A percentile compares a stretch with the other conserved stretches of the same genome.
phyloP scores from a whole-genome alignment of 2,329 filamentous ascomycete species.

The Xylaria arbuscula region DNA sequence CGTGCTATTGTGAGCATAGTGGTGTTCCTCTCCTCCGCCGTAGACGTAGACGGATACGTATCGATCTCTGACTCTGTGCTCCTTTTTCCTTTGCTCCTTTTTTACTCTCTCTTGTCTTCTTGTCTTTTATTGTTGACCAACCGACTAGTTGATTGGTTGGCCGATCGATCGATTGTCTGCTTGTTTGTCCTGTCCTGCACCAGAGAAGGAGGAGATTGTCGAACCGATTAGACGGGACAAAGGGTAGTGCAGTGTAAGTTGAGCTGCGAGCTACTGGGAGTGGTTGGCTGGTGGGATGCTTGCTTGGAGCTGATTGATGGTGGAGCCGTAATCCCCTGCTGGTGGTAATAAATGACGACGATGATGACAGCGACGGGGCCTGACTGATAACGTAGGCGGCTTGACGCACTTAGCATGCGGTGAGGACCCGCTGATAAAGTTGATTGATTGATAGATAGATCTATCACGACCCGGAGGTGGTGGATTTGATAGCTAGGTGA shows the following conservation, averaged over 20 bases:
- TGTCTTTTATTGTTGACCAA: no score
- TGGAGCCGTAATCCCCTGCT: slow-evolving; percentile 2
- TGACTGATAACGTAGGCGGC: not conserved
- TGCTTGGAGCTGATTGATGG: not conserved
- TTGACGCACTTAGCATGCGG: not conserved
- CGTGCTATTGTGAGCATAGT: slow-evolving; percentile 28
- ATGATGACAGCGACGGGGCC: slow-evolving; percentile 14
- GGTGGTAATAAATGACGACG: slow-evolving; percentile 1
- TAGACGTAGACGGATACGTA: no score
- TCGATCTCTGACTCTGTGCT: no score
- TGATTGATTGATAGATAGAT: not conserved
- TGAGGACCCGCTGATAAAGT: no score
- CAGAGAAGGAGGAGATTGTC: slow-evolving; percentile 10
- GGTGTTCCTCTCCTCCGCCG: not conserved
- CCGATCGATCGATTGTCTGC: not conserved
- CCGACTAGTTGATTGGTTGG: no score
- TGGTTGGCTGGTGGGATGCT: not conserved
- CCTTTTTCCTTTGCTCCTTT: no score
- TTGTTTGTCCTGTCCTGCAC: not conserved
- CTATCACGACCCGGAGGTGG: not conserved
- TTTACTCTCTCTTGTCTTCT: not conserved
- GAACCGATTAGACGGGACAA: no score
- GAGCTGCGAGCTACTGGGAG: not conserved
- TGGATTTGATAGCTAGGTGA: not conserved
- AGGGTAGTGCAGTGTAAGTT: not conserved